Conservation (phyloP, 2,329 filamentous ascomycete species). For the Botryotinia narcissicola region DNA sequence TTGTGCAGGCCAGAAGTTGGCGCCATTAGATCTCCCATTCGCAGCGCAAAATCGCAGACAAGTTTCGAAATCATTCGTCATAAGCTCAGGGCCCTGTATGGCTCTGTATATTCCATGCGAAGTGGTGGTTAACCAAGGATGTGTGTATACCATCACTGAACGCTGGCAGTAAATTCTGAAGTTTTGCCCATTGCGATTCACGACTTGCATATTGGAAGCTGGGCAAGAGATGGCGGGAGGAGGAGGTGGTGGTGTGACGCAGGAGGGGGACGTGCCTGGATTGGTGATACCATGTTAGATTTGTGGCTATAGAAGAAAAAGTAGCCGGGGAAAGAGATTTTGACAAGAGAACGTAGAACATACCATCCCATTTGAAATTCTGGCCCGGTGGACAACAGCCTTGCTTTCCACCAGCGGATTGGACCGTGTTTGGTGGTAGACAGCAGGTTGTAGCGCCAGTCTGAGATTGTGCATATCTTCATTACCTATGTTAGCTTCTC, state of each 20-base stretch:
- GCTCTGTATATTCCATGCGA: constrained; percentile 7
- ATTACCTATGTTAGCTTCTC: neutral
- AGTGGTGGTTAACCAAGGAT: constrained; percentile 11
- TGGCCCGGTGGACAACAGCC: constrained; percentile 1
- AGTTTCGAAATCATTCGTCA: neutral
- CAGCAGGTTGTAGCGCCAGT: neutral
- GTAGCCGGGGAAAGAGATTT: too few relatives aligned
- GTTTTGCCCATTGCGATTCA: constrained; percentile 12
- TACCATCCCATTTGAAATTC: constrained; percentile 13
- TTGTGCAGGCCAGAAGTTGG: constrained; percentile 2
- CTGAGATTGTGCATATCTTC: neutral
- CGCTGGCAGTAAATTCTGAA: constrained; percentile 14
- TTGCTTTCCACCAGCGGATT: constrained; percentile 1
- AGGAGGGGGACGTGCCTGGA: neutral
- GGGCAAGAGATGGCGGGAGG: neutral
- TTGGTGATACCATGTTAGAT: neutral
- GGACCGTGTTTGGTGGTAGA: neutral
- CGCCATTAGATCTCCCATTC: neutral
- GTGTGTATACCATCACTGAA: constrained; percentile 8
- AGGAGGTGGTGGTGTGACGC: neutral
- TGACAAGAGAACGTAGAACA: neutral
- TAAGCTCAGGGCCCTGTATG: constrained; percentile 6
- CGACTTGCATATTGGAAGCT: constrained; percentile 4
- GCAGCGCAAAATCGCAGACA: neutral
- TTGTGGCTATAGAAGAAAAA: neutral